Base-by-base conservation (phyloP, 2,329 filamentous ascomycete species). In the Septoria linicola region DNA sequence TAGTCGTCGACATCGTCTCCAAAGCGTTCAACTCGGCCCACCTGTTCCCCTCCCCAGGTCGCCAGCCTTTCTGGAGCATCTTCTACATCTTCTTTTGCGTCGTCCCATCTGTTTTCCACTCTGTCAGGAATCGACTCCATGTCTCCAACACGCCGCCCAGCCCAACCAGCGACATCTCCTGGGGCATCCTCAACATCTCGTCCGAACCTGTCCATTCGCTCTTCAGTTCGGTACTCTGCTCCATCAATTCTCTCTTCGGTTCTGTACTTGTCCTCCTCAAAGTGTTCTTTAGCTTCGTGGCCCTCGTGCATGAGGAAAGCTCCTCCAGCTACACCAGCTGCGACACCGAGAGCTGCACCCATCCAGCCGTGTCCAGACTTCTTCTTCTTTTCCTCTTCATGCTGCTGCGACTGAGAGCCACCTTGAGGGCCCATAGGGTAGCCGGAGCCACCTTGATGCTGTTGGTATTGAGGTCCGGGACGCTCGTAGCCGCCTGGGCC, bases 281-380 rank as follows among this genome's bases (percentile, higher is more conserved):
- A 62, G 34, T 63, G 53, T 11, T 64, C 53, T 41, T 65, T 55
- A 34, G 73, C 67, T 60, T 75, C 68, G 45, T 73, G 65, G 4
- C 71, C 72, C 50, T 75, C 74, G 52, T 76, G 70, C 69, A 72
- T 73, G 45, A 74, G 58, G 45, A 75, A 49, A 36, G 72, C 74
- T 47, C 73, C 73, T 13, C 72, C 74, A 7, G 69, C 66, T 14
- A 73, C 44, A 3, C 74, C 74, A 1, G 69, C 70, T 16, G 66
- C 73, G 2, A 66, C 71, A 25, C 70, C 74, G 14, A 71, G 58
- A 1, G 68, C 70, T 7, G 66, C 69, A 55, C 73, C 73, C 32
- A 66, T 58, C 55, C 69, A 41, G 20, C 60, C 66, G 17, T 62
- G 59, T 10, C 63, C 59, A 27, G 59, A 57, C 8, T 53, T 60